These are phyloP conservation scores for Stellera chamaejasme DNA, from an alignment of 345 rosid genomes.

Conservation along the genomic window DNA sequence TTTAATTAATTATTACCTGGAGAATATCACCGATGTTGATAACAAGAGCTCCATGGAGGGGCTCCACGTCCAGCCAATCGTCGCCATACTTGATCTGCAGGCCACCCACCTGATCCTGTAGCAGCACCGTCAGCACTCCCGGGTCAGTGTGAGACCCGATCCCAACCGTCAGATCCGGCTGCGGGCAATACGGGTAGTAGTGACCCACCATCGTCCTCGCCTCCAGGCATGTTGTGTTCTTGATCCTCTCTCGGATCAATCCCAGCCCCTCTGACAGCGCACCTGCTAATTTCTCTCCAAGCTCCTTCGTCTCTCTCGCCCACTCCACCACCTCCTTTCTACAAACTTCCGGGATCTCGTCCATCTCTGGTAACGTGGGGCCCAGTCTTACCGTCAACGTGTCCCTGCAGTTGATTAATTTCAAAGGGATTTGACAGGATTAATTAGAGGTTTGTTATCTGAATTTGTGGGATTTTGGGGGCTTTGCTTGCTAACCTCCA, in stretches of 20 bases:
- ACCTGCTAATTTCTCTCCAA: slow-evolving; percentile 33
- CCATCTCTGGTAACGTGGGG: slow-evolving; percentile 11
- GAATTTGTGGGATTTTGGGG: neutral
- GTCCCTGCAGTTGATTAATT: slow-evolving; percentile 27
- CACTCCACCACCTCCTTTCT: slow-evolving; percentile 35
- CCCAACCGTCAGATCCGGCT: slow-evolving; percentile 49
- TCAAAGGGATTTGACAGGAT: neutral
- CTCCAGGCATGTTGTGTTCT: slow-evolving; percentile 31
- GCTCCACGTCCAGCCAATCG: slow-evolving; percentile 41
- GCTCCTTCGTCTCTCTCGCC: slow-evolving; percentile 17
- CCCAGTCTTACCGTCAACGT: slow-evolving; percentile 30
- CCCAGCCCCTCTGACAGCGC: slow-evolving; percentile 45
- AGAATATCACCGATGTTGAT: slow-evolving; percentile 45
- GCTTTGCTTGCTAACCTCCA: slow-evolving; percentile 30
- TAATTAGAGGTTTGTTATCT: no score
- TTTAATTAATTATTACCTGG: slow-evolving; percentile 23
- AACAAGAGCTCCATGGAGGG: slow-evolving; percentile 40
- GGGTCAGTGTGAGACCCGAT: slow-evolving; percentile 40
- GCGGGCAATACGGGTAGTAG: slow-evolving; percentile 47
- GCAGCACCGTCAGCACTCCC: slow-evolving; percentile 30
- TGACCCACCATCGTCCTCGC: slow-evolving; percentile 34
- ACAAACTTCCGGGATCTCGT: slow-evolving; percentile 38
- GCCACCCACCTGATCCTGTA: slow-evolving; percentile 40
- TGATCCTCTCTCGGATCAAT: slow-evolving; percentile 20
- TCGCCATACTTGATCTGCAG: slow-evolving; percentile 40